A percentile compares a stretch with the other conserved stretches of the same genome.
These are phyloP conservation scores for Jatropha curcas DNA, from an alignment of 345 rosid genomes.

Conservation along the genomic window DNA sequence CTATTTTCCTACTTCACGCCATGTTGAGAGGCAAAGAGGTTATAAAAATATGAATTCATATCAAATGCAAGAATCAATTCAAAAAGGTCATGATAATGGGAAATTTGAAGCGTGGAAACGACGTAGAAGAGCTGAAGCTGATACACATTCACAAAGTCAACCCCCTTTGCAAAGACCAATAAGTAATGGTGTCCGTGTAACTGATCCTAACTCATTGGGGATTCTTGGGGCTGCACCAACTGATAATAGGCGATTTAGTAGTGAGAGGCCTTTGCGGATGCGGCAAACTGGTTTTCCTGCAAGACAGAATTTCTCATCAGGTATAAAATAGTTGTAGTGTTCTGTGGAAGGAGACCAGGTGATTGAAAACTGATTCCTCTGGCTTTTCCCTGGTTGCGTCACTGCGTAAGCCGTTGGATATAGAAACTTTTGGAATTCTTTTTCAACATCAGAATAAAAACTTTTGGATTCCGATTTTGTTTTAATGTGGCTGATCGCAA, in stretches of 20 bases:
- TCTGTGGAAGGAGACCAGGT: conserved; percentile 16
- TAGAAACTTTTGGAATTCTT: conserved; percentile 39
- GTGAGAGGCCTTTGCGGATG: conserved; percentile 54
- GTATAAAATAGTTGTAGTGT: conserved; percentile 34
- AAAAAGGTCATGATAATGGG: conserved; percentile 64
- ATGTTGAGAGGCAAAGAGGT: conserved; percentile 55
- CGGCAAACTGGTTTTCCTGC: conserved; percentile 69
- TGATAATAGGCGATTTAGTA: conserved; percentile 47
- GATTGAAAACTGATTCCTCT: conserved; percentile 22
- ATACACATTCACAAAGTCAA: conserved; percentile 39
- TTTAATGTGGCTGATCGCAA: conserved; percentile 26
- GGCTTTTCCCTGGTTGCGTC: conserved; percentile 25
- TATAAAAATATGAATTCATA: conserved; percentile 39
- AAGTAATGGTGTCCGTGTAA: conserved; percentile 36
- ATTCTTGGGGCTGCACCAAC: conserved; percentile 96
- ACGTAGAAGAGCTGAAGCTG: conserved; percentile 68
- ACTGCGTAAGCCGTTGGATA: conserved; percentile 27
- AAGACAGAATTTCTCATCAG: conserved; percentile 54
- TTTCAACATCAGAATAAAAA: conserved; percentile 33
- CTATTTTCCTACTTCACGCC: conserved; percentile 42
- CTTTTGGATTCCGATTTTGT: conserved; percentile 20
- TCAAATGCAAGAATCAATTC: conserved; percentile 52
- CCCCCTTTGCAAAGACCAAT: conserved; percentile 47
- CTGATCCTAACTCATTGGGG: conserved; percentile 79
- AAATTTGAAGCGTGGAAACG: conserved; percentile 94